phyloP scores from a whole-genome alignment of 176 grass and related monocot species.

The Metroxylon sagu region DNA sequence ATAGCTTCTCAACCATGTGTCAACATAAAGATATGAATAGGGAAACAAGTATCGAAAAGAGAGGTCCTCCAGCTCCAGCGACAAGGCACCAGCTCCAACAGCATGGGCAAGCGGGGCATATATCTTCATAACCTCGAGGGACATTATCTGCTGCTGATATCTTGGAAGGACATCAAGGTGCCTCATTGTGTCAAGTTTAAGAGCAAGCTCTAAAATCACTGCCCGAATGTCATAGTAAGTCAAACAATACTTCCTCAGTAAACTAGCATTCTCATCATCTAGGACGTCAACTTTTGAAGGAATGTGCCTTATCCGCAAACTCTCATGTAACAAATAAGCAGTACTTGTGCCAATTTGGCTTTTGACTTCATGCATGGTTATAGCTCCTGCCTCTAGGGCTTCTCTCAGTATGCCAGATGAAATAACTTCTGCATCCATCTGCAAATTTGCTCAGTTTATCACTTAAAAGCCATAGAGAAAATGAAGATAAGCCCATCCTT shows the following conservation, averaged over 20 bases:
- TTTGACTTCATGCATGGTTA: conserved; percentile 70
- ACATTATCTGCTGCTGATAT: conserved; percentile 57
- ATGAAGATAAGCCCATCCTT: too few relatives aligned
- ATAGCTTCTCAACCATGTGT: conserved; percentile 64
- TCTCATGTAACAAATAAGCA: conserved; percentile 69
- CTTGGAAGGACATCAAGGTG: conserved; percentile 63
- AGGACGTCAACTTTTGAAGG: conserved; percentile 62
- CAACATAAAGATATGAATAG: conserved; percentile 58
- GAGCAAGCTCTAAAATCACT: conserved; percentile 61
- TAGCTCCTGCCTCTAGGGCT: conserved; percentile 55
- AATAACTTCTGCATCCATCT: conserved; percentile 99
- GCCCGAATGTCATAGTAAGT: conserved; percentile 89
- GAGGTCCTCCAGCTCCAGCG: conserved; percentile 80
- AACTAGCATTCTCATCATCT: conserved; percentile 61
- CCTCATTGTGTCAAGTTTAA: conserved; percentile 79
- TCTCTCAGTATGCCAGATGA: conserved; percentile 79
- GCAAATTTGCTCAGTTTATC: conserved; percentile 9
- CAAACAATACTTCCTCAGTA: conserved; percentile 72
- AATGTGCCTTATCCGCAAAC: conserved; percentile 56
- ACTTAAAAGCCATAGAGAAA: conserved; percentile 1
- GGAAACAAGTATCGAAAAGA: conserved; percentile 88
- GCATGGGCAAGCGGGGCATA: conserved; percentile 91
- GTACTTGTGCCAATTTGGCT: conserved; percentile 48
- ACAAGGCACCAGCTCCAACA: conserved; percentile 65
- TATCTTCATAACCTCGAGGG: conserved; percentile 88